phyloP scores from a whole-genome alignment of 345 rosid species.

The Stellera chamaejasme region DNA sequence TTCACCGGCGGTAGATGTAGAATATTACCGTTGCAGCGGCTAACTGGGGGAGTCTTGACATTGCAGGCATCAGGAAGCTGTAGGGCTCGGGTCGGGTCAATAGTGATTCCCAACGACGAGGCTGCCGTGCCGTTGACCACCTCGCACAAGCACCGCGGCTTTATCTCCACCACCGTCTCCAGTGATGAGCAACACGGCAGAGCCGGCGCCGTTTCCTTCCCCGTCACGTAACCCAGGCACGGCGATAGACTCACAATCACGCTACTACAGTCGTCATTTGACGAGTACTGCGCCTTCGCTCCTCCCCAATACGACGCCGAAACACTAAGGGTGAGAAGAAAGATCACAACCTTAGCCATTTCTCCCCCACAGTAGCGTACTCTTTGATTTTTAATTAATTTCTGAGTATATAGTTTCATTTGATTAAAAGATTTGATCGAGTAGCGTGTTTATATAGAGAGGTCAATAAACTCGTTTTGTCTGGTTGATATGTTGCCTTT shows the following conservation, averaged over 20 bases:
- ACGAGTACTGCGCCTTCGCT: constrained; percentile 18
- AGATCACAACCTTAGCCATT: too few relatives aligned
- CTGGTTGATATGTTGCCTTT: too few relatives aligned
- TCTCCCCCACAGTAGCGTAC: too few relatives aligned
- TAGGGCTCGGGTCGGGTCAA: too few relatives aligned
- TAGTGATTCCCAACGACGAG: too few relatives aligned
- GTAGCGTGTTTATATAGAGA: too few relatives aligned
- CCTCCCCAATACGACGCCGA: constrained; percentile 7
- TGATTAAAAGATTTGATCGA: too few relatives aligned
- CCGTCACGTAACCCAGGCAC: constrained; percentile 31
- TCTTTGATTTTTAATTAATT: too few relatives aligned
- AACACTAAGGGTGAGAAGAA: neutral
- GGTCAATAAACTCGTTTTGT: too few relatives aligned
- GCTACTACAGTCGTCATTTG: constrained; percentile 28
- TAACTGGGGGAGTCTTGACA: constrained; percentile 26
- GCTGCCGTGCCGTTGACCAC: constrained; percentile 22
- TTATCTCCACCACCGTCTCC: constrained; percentile 27
- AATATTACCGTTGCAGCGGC: constrained; percentile 26
- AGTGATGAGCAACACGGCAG: constrained; percentile 51
- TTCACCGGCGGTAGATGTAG: too few relatives aligned
- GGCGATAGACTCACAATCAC: constrained; percentile 28
- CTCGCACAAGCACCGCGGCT: constrained; percentile 40
- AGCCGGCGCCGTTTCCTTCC: constrained; percentile 35
- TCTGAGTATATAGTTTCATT: too few relatives aligned
- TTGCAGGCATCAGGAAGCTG: constrained; percentile 28